Conservation (phyloP, 2,329 filamentous ascomycete species). For the Podosphaera fusca region DNA sequence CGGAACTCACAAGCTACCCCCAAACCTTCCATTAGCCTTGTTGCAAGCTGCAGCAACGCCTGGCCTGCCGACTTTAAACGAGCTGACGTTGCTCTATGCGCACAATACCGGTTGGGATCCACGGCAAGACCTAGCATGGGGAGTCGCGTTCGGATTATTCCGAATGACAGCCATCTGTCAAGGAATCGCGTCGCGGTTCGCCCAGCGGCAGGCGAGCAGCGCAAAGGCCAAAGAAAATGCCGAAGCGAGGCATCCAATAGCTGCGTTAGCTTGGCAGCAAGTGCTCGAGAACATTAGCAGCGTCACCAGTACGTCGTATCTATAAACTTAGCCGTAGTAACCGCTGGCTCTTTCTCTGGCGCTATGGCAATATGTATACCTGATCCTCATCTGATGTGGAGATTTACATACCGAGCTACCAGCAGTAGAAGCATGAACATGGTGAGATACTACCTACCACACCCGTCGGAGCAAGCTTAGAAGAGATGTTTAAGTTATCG, state of each 20-base stretch:
- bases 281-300: slow-evolving; percentile 23
- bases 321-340: too few species aligned
- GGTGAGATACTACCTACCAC: too few species aligned
- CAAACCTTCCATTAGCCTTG: slow-evolving; percentile 14
- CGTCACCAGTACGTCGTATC: too few species aligned
- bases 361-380: too few species aligned
- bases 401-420: too few species aligned
- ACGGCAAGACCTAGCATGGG: slow-evolving; percentile 34
- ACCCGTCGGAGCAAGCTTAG: too few species aligned
- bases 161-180: slow-evolving; percentile 44
- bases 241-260: slow-evolving; percentile 44
- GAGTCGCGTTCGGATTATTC: slow-evolving; percentile 38
- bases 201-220: slow-evolving; percentile 71
- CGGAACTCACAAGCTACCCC: slow-evolving; percentile 12
- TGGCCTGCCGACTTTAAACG: slow-evolving; percentile 26
- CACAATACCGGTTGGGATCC: slow-evolving; percentile 51
- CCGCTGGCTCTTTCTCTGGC: too few species aligned
- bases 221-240: slow-evolving; percentile 55
- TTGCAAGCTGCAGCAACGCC: slow-evolving; percentile 26
- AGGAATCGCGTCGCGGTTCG: slow-evolving; percentile 78
- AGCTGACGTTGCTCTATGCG: slow-evolving; percentile 42
- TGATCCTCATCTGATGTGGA: too few species aligned
- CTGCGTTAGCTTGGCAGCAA: slow-evolving; percentile 54
- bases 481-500: too few species aligned
- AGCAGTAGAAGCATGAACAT: too few species aligned